Evolutionary conservation across 1,284 basidiomycete species (phyloP).

Genomic region (Ustilago trichophora): DNA sequence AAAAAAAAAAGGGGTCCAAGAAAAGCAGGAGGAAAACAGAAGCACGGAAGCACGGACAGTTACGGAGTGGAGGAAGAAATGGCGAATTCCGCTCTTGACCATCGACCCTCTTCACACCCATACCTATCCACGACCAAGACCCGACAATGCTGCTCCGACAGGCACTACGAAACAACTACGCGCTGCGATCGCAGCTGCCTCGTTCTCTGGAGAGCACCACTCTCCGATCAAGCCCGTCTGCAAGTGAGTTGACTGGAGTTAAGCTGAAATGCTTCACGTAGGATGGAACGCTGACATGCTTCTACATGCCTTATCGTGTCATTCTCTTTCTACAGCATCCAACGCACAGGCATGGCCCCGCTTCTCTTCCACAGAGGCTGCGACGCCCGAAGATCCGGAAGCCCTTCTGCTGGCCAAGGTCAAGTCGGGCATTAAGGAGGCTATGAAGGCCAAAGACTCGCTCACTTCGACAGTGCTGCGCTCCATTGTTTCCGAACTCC

Average conservation of each 20-base stretch:
- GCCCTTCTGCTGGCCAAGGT: slow-evolving; percentile 37
- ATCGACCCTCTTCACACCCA: background rate
- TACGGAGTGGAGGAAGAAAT: slow-evolving; percentile 31
- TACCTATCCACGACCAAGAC: background rate
- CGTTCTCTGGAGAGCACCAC: slow-evolving; percentile 20
- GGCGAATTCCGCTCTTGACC: background rate
- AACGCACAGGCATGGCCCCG: slow-evolving; percentile 17
- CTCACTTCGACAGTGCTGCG: slow-evolving; percentile 50
- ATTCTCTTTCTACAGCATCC: slow-evolving; percentile 1
- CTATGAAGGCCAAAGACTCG: slow-evolving; percentile 56
- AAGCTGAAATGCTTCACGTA: too few relatives aligned
- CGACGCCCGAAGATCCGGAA: slow-evolving; percentile 31
- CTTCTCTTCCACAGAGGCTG: slow-evolving; percentile 24
- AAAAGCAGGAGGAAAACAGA: background rate
- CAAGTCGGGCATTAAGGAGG: slow-evolving; percentile 53
- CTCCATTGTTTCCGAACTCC: slow-evolving; percentile 52
- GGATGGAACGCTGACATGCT: too few relatives aligned
- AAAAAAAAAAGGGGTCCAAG: slow-evolving; percentile 1
- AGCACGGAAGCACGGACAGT: slow-evolving; percentile 14
- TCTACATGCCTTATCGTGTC: too few relatives aligned
- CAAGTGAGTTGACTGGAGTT: slow-evolving; percentile 5
- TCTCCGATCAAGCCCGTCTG: slow-evolving; percentile 6
- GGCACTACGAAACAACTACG: slow-evolving; percentile 34
- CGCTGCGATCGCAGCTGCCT: slow-evolving; percentile 26
- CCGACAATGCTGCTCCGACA: slow-evolving; percentile 39